Percentiles rank a stretch among this genome's conserved stretches.
Conservation (phyloP, 495 filamentous ascomycete genomes). For the Friedmanniomyces simplex region DNA sequence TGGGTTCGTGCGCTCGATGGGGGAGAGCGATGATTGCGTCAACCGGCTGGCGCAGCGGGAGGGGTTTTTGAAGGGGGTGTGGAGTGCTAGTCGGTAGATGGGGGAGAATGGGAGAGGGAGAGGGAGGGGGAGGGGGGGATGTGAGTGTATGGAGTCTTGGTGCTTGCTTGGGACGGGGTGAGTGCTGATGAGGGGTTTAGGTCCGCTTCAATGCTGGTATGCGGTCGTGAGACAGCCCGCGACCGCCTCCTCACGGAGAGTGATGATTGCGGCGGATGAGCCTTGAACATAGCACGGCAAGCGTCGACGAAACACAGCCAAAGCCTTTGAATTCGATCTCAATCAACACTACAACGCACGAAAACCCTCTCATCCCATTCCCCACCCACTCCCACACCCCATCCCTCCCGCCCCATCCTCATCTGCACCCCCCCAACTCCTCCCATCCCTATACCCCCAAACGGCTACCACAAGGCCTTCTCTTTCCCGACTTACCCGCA, state of each 20-base stretch:
- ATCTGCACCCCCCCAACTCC: not conserved
- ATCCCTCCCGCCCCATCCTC: too few relatives aligned
- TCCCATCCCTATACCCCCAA: not conserved
- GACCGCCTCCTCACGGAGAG: too few relatives aligned
- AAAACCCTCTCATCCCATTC: too few relatives aligned
- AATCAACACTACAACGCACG: too few relatives aligned
- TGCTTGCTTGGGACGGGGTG: not conserved
- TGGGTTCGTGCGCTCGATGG: constrained; percentile 95
- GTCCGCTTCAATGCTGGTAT: too few relatives aligned
- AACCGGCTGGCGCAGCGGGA: constrained; percentile 94
- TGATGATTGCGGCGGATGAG: too few relatives aligned
- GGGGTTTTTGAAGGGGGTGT: constrained; percentile 92
- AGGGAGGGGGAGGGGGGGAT: not conserved
- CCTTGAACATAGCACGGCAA: too few relatives aligned
- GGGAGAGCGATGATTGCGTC: constrained; percentile 91
- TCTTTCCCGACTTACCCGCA: constrained; percentile 11
- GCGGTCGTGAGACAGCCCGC: too few relatives aligned
- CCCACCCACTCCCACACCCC: too few relatives aligned
- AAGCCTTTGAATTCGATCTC: too few relatives aligned
- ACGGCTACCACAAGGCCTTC: constrained; percentile 19
- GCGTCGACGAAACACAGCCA: too few relatives aligned
- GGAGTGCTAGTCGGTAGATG: constrained; percentile 64
- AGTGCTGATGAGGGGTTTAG: not conserved
- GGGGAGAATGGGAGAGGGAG: constrained; percentile 31
- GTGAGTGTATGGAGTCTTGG: not conserved